Evolutionary conservation across 768 basidiomycete genomes (phyloP), one percentile per base, ranked within the genome.

Genomic region (Boletus eberwhitei): DNA sequence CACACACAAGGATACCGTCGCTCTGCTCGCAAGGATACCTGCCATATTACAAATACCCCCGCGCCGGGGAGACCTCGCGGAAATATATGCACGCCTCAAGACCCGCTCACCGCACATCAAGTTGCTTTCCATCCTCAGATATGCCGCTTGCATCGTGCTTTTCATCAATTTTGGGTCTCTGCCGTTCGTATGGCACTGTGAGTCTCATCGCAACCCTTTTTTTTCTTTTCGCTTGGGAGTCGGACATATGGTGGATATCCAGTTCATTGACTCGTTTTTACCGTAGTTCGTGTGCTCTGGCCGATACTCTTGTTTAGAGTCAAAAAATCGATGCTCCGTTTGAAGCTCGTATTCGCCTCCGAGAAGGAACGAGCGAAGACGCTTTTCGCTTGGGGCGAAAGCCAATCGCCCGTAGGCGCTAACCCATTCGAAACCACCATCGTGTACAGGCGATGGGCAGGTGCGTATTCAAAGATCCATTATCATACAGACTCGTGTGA

Each of bases 101-200:
- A 4, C 35, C 11, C 51, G 39, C 39, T 36, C 50, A 5, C 51
- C 58, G 4, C 57, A 43, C 36, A 9, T 22, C 22, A 56, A 35
- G 38, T n/a, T 54, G 8, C 43, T 56, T 31, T 38, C 60, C 19
- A 34, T 60, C 51, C 46, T 68, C 40, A 68, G 64, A 31, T 63
- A 60, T 38, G 32, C 35, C 7, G 45, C 41, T 19, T 67, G 22
- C n/a, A 2, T 84, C 19, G 51, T 88, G 0, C 70, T 88, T 45
- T 62, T 87, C n/a, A 38, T 83, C 19, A 88, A 89, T 55, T 54
- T 72, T 17, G 79, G 82, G 19, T 86, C 85, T 14, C 78, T 81
- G 64, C 88, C 88, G 1, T 63, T 86, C 21, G 74, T 74, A 29
- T 90, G 87, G 87, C 87, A 88, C 61, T 60, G 87, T 88, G 63